Conservation (phyloP, 805 yeast species). For the Candida railenensis region DNA sequence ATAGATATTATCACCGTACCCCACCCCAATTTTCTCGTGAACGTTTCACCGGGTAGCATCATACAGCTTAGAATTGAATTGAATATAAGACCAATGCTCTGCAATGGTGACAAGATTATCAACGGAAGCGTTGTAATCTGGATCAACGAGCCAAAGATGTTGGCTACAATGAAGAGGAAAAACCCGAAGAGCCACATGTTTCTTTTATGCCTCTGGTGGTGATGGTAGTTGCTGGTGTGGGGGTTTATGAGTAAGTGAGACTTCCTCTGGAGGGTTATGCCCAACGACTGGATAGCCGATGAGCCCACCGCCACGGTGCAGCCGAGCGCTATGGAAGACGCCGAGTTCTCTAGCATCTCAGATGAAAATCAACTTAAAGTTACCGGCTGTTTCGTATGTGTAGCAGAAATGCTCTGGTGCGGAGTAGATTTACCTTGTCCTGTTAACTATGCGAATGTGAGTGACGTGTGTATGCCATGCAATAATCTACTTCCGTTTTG, state of each 20-base stretch:
- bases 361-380: background rate
- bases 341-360: slow-evolving; percentile 5
- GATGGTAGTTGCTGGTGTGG: slow-evolving; percentile 29
- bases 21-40: slow-evolving; percentile 51
- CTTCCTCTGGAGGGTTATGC: slow-evolving; percentile 78
- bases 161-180: slow-evolving; percentile 65
- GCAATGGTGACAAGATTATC: slow-evolving; percentile 76
- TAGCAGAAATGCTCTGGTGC: too few species aligned
- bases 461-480: too few species aligned
- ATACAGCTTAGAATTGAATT: slow-evolving; percentile 71
- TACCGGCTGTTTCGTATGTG: too few species aligned
- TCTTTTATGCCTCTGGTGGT: slow-evolving; percentile 39
- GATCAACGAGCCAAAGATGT: slow-evolving; percentile 75
- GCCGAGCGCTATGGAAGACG: slow-evolving; percentile 47
- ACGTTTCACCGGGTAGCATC: slow-evolving; percentile 63
- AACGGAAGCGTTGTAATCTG: slow-evolving; percentile 84
- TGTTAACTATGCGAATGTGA: too few species aligned
- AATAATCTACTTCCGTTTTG: too few species aligned
- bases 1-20: slow-evolving; percentile 69
- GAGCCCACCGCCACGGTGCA: slow-evolving; percentile 71
- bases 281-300: slow-evolving; percentile 77
- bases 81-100: slow-evolving; percentile 85
- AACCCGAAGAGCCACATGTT: slow-evolving; percentile 78
- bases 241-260: slow-evolving; percentile 55
- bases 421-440: too few species aligned